Percentiles rank a stretch among this genome's conserved stretches.
phyloP scores from a whole-genome alignment of 208 protist species.

The Leishmania tropica region DNA sequence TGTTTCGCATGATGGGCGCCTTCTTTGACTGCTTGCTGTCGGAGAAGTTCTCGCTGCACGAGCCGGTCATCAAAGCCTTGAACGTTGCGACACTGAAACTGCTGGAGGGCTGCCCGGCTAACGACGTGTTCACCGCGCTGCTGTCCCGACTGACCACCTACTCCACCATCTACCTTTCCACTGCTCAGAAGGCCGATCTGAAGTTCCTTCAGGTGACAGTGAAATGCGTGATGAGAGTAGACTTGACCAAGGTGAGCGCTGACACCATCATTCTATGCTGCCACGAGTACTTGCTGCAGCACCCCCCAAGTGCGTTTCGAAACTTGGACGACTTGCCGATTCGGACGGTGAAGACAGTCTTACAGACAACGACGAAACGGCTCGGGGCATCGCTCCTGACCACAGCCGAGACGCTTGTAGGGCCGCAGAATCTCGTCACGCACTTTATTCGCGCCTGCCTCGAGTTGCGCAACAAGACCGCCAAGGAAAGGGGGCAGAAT shows the following conservation, averaged over 20 bases:
- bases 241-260: constrained; percentile 53
- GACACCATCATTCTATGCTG: constrained; percentile 86
- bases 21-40: constrained; percentile 88
- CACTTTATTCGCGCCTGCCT: constrained; percentile 90
- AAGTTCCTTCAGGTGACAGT: constrained; percentile 92
- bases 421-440: constrained; percentile 77
- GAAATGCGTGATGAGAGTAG: constrained; percentile 85
- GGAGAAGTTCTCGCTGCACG: constrained; percentile 75
- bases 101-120: constrained; percentile 62
- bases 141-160: constrained; percentile 82
- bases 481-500: constrained; percentile 44
- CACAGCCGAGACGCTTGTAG: constrained; percentile 61
- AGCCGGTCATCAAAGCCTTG: constrained; percentile 75
- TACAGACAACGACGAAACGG: constrained; percentile 69
- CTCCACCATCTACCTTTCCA: constrained; percentile 77
- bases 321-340: constrained; percentile 86
- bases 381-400: constrained; percentile 52
- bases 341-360: constrained; percentile 88
- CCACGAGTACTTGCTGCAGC: constrained; percentile 87
- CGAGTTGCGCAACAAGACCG: constrained; percentile 46
- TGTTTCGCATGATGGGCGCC: constrained; percentile 71
- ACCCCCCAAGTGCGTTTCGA: constrained; percentile 88
- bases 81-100: constrained; percentile 84
- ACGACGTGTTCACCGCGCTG: constrained; percentile 85
- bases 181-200: constrained; percentile 64